Evolutionary conservation across 1,284 basidiomycete species (phyloP), one percentile per base, ranked within the genome.

Genomic region (Takashimella tepidaria): DNA sequence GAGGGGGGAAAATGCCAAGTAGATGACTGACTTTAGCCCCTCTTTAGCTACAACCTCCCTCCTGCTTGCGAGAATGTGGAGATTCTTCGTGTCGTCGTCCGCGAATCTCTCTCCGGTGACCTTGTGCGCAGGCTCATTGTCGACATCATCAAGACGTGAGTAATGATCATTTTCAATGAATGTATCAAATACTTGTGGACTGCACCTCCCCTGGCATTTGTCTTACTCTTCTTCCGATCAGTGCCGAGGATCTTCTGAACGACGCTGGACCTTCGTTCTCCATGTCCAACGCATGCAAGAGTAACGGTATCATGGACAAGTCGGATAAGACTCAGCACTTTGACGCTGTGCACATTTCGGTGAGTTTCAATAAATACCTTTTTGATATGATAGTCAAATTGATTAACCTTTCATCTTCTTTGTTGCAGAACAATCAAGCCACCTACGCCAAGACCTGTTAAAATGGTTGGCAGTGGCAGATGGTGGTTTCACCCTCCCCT

Each of bases 41-140:
- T 5, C 27, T 51, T 16, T 31, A 73, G 73, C 74, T 92, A 92
- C 67, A 86, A 88, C 59, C 79, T 91, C 27, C 83, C 89, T 8
- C 89, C 89, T 4, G 75, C 79, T 55, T 72, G 87, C 53, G 78
- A 89, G 57, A 76, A 82, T 13, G 74, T 84, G 45, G 83, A 92
- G 68, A 92, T 95, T 60, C 79, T 95, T 47, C 85, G 91, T 51
- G 89, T 92, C 12, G 92, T 95, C 45, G 82, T 92, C 11, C 82
- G 86, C 49, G 90, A 92, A 75, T 86, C 61, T 5, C 61, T 73
- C 21, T 64, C 63, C 11, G 72, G 70, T 45, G 68, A 73, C 49
- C 55, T 73, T 4, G 56, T 60, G 21, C 55, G 66, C 45, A 69
- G 66, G 56, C 63, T 75, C 45, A 63, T 75, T 51, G 44, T 27